Conservation (phyloP, 208 protist species). For the Novymonas esmeraldas region DNA sequence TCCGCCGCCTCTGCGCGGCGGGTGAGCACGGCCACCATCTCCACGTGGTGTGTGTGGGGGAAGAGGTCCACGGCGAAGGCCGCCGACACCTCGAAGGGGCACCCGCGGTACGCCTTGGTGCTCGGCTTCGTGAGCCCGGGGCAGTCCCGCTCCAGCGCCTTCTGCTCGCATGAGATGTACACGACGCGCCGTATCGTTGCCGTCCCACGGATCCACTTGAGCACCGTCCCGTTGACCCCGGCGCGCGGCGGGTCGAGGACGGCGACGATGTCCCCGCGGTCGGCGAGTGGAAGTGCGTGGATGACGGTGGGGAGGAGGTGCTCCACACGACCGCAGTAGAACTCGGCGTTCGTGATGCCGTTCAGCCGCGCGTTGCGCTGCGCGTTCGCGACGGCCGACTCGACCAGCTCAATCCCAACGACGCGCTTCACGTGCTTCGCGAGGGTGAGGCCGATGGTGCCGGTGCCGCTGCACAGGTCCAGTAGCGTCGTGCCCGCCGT, state of each 20-base stretch:
- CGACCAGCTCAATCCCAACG: conserved; percentile 94
- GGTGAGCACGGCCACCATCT: conserved; percentile 93
- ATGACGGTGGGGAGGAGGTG: conserved; percentile 79
- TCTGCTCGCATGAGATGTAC: conserved; percentile 97
- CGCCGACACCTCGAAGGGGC: conserved; percentile 85
- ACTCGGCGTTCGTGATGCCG: conserved; percentile 86
- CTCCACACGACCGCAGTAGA: conserved; percentile 93
- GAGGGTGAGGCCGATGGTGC: conserved; percentile 94
- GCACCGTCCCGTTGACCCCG: conserved; percentile 88
- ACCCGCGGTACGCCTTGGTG: conserved; percentile 77
- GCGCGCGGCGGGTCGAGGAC: conserved; percentile 92
- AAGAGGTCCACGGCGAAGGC: conserved; percentile 95
- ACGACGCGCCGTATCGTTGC: conserved; percentile 88
- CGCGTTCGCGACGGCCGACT: conserved; percentile 89
- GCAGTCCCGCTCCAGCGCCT: conserved; percentile 89
- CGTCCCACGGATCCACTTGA: conserved; percentile 93
- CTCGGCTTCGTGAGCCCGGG: conserved; percentile 73
- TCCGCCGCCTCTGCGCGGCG: conserved; percentile 28
- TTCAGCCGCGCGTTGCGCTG: conserved; percentile 87
- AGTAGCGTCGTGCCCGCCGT: conserved; percentile 76
- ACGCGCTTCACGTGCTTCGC: conserved; percentile 81
- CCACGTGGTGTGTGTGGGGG: conserved; percentile 95
- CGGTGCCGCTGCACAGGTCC: conserved; percentile 96
- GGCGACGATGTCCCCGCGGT: conserved; percentile 75
- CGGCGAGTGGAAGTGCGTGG: conserved; percentile 36